Evolutionary conservation across 148 eudicot species (phyloP), one percentile per base, ranked within the genome.

Genomic region (Amaranthus palmeri): DNA sequence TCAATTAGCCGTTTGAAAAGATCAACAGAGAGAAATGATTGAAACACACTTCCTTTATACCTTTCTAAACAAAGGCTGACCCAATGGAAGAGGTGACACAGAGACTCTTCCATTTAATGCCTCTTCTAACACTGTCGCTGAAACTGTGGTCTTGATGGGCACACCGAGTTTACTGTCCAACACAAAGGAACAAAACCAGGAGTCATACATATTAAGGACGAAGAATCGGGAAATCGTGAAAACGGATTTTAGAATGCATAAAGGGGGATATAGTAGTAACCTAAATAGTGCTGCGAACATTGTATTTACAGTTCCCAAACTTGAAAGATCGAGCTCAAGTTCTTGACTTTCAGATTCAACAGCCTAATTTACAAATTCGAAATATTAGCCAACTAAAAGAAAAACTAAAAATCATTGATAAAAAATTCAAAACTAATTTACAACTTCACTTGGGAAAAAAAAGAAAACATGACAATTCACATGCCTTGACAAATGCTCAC

Each of bases 281-380:
- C 98, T 95, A 81, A 95, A 95, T 70, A 95, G 73, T 72, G 98
- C 98, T 41, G 98, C 98, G 85, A 95, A 89, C 85, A 95, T 81
- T 54, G 97, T 91, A 78, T 88, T 91, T 54, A 95, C 96, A 76
- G 98, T 81, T 86, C 98, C 98, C 87, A 95, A 83, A 75, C 96
- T 95, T 70, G 98, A 95, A 78, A 95, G 98, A 81, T 95, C 98
- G 47, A 95, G 83, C 86, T 95, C 97, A 73, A 95, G 82, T 65
- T 95, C 98, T 81, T 91, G 96, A 83, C 82, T 82, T 78, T 91
- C 98, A 17, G 93, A 75, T 71, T 95, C 98, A 72, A 95, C 91
- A 76, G 98, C 98, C 98, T 91, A 78, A 54, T 50, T 57, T 57
- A 69, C 68, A 73, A 54, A 36, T 15, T 56, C 52, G 53, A 59